Percentiles rank a stretch among this genome's conserved stretches.
These are phyloP conservation scores for Sporisorium exsertum DNA, from an alignment of 1,284 basidiomycete species.

Conservation along the genomic window DNA sequence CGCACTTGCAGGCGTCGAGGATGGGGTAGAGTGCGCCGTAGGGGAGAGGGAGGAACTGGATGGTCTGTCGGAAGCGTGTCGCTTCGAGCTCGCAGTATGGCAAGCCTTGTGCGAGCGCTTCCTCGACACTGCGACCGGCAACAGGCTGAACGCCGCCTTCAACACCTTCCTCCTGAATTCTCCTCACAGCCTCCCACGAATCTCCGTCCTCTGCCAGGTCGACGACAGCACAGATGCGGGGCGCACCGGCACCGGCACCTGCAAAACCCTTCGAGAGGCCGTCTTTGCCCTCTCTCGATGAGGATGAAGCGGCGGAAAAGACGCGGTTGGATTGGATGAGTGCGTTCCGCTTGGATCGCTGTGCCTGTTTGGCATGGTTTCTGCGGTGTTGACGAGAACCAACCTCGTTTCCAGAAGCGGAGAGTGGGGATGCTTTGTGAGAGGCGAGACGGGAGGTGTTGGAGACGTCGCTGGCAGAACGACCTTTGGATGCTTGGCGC, in stretches of 20 bases:
- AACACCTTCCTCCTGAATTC: conserved; percentile 78
- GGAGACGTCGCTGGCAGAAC: conserved; percentile 27
- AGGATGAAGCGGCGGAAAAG: conserved; percentile 34
- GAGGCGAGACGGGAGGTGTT: conserved; percentile 36
- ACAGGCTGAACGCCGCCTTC: conserved; percentile 70
- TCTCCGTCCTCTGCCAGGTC: conserved; percentile 80
- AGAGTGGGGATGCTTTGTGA: conserved; percentile 56
- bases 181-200: conserved; percentile 73
- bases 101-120: conserved; percentile 32
- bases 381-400: conserved; percentile 59
- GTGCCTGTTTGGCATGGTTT: conserved; percentile 64
- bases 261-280: conserved; percentile 73
- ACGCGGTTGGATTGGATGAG: conserved; percentile 61
- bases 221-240: conserved; percentile 82
- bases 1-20: conserved; percentile 86
- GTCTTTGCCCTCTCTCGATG: conserved; percentile 34
- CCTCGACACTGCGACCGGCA: conserved; percentile 53
- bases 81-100: conserved; percentile 71
- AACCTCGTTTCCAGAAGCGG: conserved; percentile 50
- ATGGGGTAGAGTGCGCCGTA: conserved; percentile 76
- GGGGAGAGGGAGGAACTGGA: conserved; percentile 81
- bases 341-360: conserved; percentile 62
- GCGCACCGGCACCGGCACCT: conserved; percentile 75
- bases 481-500: conserved; percentile 61
- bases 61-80: conserved; percentile 85